phyloP scores from a whole-genome alignment of 345 rosid genomes.

The Arabis hirsuta region DNA sequence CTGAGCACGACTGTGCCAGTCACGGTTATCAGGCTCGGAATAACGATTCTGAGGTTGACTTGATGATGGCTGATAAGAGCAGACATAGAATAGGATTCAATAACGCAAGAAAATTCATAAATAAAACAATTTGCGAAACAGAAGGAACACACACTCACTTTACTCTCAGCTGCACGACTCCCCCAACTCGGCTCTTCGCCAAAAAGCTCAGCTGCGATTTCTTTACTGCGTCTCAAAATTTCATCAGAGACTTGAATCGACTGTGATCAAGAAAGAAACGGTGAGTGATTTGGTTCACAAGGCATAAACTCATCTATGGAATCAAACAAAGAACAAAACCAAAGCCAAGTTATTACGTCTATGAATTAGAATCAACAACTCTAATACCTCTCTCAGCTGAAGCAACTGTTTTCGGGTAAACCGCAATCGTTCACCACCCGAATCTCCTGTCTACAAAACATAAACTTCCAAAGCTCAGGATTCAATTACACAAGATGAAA shows the following conservation, averaged over 20 bases:
- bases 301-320: no score
- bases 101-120: neutral
- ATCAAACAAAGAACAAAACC: neutral
- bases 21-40: constrained; percentile 73
- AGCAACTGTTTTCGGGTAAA: constrained; percentile 65
- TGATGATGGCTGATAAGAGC: constrained; percentile 45
- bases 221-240: constrained; percentile 56
- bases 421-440: constrained; percentile 50
- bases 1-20: constrained; percentile 64
- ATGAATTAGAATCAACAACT: neutral
- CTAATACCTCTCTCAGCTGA: constrained; percentile 59
- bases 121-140: neutral
- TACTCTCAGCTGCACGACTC: constrained; percentile 51
- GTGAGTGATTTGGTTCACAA: constrained; percentile 2
- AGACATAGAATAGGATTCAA: neutral
- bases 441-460: constrained; percentile 41
- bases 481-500: constrained; percentile 15
- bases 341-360: neutral
- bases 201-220: constrained; percentile 63
- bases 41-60: constrained; percentile 62
- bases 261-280: constrained; percentile 27
- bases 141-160: constrained; percentile 44
- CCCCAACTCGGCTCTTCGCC: constrained; percentile 63
- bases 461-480: neutral
- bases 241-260: constrained; percentile 49